Base-by-base conservation (phyloP, 2,329 filamentous ascomycete species). In the Endothia cerciana region DNA sequence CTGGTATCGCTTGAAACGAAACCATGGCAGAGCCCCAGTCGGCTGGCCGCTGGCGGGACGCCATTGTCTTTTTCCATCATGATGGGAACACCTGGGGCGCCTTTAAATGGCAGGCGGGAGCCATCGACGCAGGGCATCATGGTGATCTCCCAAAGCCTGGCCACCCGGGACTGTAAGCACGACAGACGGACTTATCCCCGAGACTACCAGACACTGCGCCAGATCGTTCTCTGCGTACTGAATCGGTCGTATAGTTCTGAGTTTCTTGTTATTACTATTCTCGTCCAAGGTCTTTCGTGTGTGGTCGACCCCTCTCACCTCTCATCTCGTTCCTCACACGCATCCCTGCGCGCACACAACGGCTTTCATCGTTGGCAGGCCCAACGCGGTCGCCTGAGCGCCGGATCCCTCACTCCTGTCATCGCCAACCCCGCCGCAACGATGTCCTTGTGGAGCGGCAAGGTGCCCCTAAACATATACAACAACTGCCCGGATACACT, bases 401-500 rank as follows among this genome's bases (percentile, higher is more conserved):
- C 3, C 45, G 25, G 6, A 45, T 40, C 6, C 45, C 45, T 17
- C 6, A n/a, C 45, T 49, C n/a, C 8, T 38, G 17, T 40, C 19
- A 11, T 1, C 11, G 11, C 51, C 11, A 5, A 36, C n/a, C 2
- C 11, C 5, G 36, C 38, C 49, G 53, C 40, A 41, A 62, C 56
- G 19, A 69, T 69, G 67, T 66, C 64, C 10, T 60, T 67, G 22
- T 69, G 63, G 62, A 62, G 65, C 53, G 61, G 65, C 61, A 80
- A 75, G 28, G 78, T 87, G 47, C 89, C 90, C 7, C 79, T 95
- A 33, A 80, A 87, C 7, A 81, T 95, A 64, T 89, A 87, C 66
- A 96, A 94, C 77, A 83, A 84, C 64, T 96, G 92, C 73, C 80
- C 82, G 11, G 85, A 90, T 25, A 87, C 85, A 0, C 87, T 95